phyloP scores from a whole-genome alignment of 106 monocot species.

The Dendrobium catenatum region DNA sequence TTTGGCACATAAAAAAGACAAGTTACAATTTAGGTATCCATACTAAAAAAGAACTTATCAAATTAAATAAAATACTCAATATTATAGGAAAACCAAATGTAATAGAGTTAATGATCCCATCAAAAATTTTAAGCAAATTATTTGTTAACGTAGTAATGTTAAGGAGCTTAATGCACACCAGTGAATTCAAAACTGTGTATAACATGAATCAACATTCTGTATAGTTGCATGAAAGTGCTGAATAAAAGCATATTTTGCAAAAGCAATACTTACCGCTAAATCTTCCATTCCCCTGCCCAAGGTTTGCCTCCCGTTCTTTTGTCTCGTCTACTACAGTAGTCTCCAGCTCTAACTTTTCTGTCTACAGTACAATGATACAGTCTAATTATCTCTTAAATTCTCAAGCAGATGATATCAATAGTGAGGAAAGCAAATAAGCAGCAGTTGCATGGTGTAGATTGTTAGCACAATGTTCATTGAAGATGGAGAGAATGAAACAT shows the following conservation, averaged over 20 bases:
- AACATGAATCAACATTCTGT: neutral
- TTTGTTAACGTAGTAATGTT: neutral
- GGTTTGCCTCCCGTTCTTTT: constrained; percentile 70
- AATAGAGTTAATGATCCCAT: neutral
- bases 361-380: constrained; percentile 39
- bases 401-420: neutral
- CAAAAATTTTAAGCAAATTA: neutral
- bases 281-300: constrained; percentile 63
- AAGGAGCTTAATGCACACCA: neutral
- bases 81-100: neutral
- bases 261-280: constrained; percentile 64
- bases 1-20: neutral
- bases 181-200: neutral
- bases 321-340: constrained; percentile 92
- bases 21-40: neutral
- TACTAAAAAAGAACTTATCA: neutral
- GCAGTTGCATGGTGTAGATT: neutral
- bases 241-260: neutral
- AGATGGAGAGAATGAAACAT: neutral
- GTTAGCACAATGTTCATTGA: neutral
- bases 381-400: neutral
- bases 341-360: constrained; percentile 95
- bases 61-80: neutral
- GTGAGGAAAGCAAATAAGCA: neutral
- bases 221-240: neutral